phyloP scores from a whole-genome alignment of 2,329 filamentous ascomycete species.

The Cladosporium sp. region DNA sequence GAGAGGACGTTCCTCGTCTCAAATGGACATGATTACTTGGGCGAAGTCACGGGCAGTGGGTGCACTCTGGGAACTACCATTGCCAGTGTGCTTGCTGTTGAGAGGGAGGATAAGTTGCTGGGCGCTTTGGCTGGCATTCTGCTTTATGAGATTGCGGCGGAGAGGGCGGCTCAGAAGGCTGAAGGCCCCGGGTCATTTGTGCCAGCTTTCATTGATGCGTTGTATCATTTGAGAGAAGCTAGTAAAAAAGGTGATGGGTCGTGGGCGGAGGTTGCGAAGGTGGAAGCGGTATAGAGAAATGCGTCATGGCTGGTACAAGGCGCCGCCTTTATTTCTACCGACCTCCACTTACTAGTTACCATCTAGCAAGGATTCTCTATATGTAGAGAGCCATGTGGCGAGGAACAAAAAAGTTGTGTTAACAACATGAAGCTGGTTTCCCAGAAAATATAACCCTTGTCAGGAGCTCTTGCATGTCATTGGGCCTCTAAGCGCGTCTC shows the following conservation, averaged over 20 bases:
- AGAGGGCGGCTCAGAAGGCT: constrained; percentile 54
- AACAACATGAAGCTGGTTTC: too few species aligned
- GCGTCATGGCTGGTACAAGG: too few species aligned
- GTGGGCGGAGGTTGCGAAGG: constrained; percentile 53
- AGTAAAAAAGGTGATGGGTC: constrained; percentile 44
- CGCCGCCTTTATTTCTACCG: too few species aligned
- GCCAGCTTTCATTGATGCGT: constrained; percentile 74
- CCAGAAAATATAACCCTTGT: too few species aligned
- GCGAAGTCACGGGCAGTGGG: constrained; percentile 67
- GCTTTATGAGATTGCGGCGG: constrained; percentile 74
- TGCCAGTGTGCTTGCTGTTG: constrained; percentile 67
- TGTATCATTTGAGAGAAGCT: constrained; percentile 48
- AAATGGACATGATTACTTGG: constrained; percentile 73
- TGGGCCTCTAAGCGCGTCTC: too few species aligned
- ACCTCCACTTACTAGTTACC: too few species aligned
- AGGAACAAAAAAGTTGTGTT: too few species aligned
- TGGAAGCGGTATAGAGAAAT: constrained; percentile 32
- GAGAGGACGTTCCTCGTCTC: constrained; percentile 59
- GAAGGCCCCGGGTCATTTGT: constrained; percentile 84
- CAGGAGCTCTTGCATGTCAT: too few species aligned
- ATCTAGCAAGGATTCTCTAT: too few species aligned
- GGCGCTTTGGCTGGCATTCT: constrained; percentile 70
- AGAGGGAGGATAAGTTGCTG: constrained; percentile 60
- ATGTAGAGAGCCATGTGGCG: too few species aligned
- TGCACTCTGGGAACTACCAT: constrained; percentile 81